Base-by-base conservation (phyloP, 2,329 filamentous ascomycete species). In the Diaporthe velutina region DNA sequence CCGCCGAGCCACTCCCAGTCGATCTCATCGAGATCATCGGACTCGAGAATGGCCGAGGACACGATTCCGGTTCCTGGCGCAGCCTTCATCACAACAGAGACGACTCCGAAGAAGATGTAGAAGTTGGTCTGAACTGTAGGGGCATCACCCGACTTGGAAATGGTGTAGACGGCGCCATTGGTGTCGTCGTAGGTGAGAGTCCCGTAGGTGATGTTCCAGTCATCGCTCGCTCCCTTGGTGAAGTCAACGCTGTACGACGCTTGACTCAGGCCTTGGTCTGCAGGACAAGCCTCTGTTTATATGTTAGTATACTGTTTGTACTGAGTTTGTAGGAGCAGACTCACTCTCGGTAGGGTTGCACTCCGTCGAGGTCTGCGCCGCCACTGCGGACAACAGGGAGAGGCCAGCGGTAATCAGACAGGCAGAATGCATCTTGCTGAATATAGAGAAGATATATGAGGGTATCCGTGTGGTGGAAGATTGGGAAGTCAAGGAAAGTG, bases 61-160 rank as follows among this genome's bases (percentile, higher is more conserved):
- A 96, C 92, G 75, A 96, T 94, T 60, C 94, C 94, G 4, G 87
- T 88, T 13, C 94, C 94, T 0, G 93, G 89, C 8, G 94, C 92
- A 13, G 93, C 90, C 82, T 94, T 93, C 82, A 95, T 86, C 22
- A 89, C 88, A 61, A 93, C 90, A 58, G 94, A 92, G 76, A 95
- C 90, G 77, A 90, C 90, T 61, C 94, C 94, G 80, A 95, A 97
- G 93, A 97, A 95, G 82, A 97, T 94, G 85, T 95, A 96, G 87
- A 93, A 95, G 78, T 92, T 88, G 12, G 89, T 88, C 79, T 87
- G 88, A 82, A 95, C 94, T 17, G 90, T 91, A 22, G 93, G 90
- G 55, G 86, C 88, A 57, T 91, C 88, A 42, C 83, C 84, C 40
- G 86, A 84, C 9, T 89, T 83, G 0, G 87, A 88, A 82, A 95